Evolutionary conservation across 768 basidiomycete genomes (phyloP).

Genomic region (Calocybe cyanea): DNA sequence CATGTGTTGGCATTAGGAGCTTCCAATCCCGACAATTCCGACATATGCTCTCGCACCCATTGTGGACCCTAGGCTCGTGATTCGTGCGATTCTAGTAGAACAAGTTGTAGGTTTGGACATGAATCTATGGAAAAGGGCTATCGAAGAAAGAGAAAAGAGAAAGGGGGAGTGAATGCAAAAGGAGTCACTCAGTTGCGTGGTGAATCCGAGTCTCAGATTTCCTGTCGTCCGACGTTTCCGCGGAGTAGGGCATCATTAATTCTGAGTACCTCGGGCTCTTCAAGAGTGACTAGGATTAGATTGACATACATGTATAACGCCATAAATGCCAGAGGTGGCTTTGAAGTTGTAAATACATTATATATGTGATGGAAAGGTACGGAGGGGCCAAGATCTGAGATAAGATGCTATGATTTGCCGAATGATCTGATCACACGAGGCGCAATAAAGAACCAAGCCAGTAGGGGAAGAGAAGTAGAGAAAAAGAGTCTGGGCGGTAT

Average conservation of each 20-base stretch:
- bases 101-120: slow-evolving; percentile 46
- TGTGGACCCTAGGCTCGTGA: slow-evolving; percentile 41
- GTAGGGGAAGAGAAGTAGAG: background rate
- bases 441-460: background rate
- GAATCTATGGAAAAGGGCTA: slow-evolving; percentile 36
- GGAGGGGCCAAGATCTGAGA: no score
- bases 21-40: slow-evolving; percentile 41
- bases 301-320: no score
- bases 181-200: no score
- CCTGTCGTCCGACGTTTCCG: slow-evolving; percentile 2
- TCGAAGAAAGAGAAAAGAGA: slow-evolving; percentile 20
- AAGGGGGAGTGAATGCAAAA: no score
- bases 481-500: background rate
- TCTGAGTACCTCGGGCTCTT: background rate
- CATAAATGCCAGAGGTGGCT: no score
- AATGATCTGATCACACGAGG: slow-evolving; percentile 18
- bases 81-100: slow-evolving; percentile 52
- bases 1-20: slow-evolving; percentile 19
- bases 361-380: no score
- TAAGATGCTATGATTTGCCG: slow-evolving; percentile 23
- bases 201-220: background rate
- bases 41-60: slow-evolving; percentile 33
- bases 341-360: no score
- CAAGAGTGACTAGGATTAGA: slow-evolving; percentile 2
- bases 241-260: background rate